phyloP scores from a whole-genome alignment of 148 eudicot genomes.

The Vaccinium corymbosum region DNA sequence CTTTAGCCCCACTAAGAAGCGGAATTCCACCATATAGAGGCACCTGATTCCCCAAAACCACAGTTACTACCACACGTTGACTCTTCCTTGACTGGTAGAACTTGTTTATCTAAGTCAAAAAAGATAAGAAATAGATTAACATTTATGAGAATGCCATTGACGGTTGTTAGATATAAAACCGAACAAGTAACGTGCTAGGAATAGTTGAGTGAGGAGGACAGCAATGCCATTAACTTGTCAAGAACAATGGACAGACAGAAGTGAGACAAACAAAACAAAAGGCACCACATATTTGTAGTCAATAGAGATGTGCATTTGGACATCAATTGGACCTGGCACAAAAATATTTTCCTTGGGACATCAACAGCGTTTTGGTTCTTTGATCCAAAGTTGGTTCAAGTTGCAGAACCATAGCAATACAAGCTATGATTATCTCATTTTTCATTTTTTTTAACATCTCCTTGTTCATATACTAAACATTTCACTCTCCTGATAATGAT shows the following conservation, averaged over 20 bases:
- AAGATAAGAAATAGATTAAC: not conserved
- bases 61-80: conserved; percentile 30
- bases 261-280: not conserved
- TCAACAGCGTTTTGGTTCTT: not conserved
- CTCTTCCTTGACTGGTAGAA: conserved; percentile 74
- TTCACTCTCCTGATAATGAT: not conserved
- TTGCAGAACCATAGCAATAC: not conserved
- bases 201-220: not conserved
- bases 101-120: conserved; percentile 45
- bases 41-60: conserved; percentile 48
- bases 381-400: not conserved
- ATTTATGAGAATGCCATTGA: not conserved
- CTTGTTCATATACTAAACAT: not conserved
- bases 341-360: not conserved
- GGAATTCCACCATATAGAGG: conserved; percentile 72
- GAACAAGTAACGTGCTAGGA: not conserved
- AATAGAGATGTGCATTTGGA: not conserved
- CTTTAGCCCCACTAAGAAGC: conserved; percentile 28
- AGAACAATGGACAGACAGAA: not conserved
- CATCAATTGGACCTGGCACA: not conserved
- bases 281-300: not conserved
- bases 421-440: not conserved
- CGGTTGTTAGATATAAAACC: not conserved
- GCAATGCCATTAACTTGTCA: not conserved
- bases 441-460: not conserved